These are phyloP conservation scores for Clonostachys chloroleuca DNA, from an alignment of 2,329 filamentous ascomycete species.

Conservation along the genomic window DNA sequence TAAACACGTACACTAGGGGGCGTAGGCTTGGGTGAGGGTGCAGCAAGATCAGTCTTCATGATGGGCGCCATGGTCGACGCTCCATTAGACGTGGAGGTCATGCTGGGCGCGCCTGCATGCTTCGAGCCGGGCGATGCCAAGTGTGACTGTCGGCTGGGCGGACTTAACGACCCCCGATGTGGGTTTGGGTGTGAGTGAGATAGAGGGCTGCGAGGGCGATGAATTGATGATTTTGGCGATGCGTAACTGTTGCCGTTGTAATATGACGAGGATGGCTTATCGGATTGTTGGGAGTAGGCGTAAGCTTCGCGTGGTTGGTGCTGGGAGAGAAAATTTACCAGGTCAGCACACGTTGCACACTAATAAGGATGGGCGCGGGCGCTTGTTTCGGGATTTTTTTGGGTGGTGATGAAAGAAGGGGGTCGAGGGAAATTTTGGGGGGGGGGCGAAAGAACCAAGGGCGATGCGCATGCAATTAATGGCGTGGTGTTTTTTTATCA, in stretches of 20 bases:
- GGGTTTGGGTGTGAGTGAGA: slow-evolving; percentile 44
- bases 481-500: no score
- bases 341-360: slow-evolving; percentile 13
- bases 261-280: slow-evolving; percentile 35
- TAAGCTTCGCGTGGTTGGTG: slow-evolving; percentile 46
- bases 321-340: slow-evolving; percentile 11
- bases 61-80: slow-evolving; percentile 25
- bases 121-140: slow-evolving; percentile 44
- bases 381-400: slow-evolving; percentile 4
- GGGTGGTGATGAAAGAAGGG: slow-evolving; percentile 6
- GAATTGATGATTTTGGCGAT: slow-evolving; percentile 40
- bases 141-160: slow-evolving; percentile 29
- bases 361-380: slow-evolving; percentile 2
- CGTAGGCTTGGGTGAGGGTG: slow-evolving; percentile 32
- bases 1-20: slow-evolving; percentile 29
- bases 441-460: neutral
- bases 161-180: slow-evolving; percentile 34
- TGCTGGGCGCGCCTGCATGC: slow-evolving; percentile 32
- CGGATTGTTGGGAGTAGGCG: slow-evolving; percentile 36
- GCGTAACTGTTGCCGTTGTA: slow-evolving; percentile 42
- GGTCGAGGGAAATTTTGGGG: neutral
- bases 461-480: neutral
- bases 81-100: slow-evolving; percentile 34
- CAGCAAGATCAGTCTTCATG: slow-evolving; percentile 31
- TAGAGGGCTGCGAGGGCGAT: slow-evolving; percentile 42